A percentile compares a stretch with the other conserved stretches of the same genome.
Conservation (phyloP, 2,329 filamentous ascomycete genomes). For the Neoscytalidium dimidiatum region DNA sequence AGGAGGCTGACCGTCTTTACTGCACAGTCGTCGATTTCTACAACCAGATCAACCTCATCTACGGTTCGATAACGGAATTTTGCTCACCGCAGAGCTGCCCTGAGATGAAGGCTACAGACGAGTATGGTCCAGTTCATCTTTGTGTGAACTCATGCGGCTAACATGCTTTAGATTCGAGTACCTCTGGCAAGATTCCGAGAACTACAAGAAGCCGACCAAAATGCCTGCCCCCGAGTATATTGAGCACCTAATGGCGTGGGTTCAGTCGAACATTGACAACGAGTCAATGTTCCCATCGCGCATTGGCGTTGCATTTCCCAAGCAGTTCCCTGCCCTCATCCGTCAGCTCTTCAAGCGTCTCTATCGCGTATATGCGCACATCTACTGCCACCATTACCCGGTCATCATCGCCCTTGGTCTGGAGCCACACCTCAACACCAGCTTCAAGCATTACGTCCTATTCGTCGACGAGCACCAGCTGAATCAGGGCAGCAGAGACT, state of each 20-base stretch:
- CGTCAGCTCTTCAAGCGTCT: constrained; percentile 99
- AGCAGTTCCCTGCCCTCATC: constrained; percentile 87
- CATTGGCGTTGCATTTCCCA: constrained; percentile 91
- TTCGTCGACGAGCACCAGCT: constrained; percentile 97
- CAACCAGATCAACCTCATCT: constrained; percentile 99
- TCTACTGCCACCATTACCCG: constrained; percentile 98
- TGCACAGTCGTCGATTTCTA: constrained; percentile 96
- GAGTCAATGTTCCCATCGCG: constrained; percentile 92
- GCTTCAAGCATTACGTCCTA: constrained; percentile 99
- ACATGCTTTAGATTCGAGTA: constrained; percentile 79
- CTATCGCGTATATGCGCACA: constrained; percentile 95
- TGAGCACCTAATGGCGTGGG: constrained; percentile 96
- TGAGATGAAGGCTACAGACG: constrained; percentile 99
- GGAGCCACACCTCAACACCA: constrained; percentile 96
- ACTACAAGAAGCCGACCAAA: constrained; percentile 94
- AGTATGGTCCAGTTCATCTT: constrained; percentile 57
- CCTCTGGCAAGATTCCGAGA: constrained; percentile 94
- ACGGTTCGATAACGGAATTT: constrained; percentile 98
- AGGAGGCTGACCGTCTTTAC: constrained; percentile 21
- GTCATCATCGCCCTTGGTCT: constrained; percentile 93
- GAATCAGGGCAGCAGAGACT: constrained; percentile 85
- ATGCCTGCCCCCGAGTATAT: constrained; percentile 98
- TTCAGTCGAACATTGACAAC: constrained; percentile 93
- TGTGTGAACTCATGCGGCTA: background rate
- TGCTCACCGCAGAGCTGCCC: constrained; percentile 96